Percentiles rank a stretch among this genome's conserved stretches.
These are phyloP conservation scores for Cicer pinnatifidum DNA, from an alignment of 306 rosid genomes.

Conservation along the genomic window DNA sequence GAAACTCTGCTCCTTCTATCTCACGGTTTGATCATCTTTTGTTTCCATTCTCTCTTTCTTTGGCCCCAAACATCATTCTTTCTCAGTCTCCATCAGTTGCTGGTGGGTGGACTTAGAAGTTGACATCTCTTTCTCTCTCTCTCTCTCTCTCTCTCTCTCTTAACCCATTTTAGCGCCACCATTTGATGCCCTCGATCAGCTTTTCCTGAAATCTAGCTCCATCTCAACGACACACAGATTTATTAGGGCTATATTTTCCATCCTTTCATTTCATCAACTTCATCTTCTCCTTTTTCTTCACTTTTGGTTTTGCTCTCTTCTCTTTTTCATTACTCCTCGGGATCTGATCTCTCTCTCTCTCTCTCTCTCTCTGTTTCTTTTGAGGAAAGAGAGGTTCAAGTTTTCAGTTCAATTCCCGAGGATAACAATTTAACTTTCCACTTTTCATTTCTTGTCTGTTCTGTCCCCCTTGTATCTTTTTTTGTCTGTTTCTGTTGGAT, in stretches of 20 bases:
- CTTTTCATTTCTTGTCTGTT: constrained; percentile 41
- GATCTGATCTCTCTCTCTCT: constrained; percentile 63
- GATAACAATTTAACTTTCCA: constrained; percentile 42
- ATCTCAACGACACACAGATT: constrained; percentile 49
- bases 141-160: constrained; percentile 49
- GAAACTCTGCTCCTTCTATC: constrained; percentile 14
- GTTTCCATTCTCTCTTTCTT: constrained; percentile 26
- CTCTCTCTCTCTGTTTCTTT: constrained; percentile 1
- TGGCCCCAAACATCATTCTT: constrained; percentile 47
- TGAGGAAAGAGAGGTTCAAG: not conserved
- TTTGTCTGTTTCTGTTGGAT: constrained; percentile 48
- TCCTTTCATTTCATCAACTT: constrained; percentile 38
- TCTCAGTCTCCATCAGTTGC: constrained; percentile 72
- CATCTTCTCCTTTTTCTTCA: constrained; percentile 13
- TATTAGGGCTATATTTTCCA: constrained; percentile 59
- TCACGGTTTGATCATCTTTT: constrained; percentile 48
- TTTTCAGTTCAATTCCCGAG: constrained; percentile 65
- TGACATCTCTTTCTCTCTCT: constrained; percentile 47
- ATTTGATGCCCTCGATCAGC: constrained; percentile 51
- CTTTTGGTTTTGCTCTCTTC: constrained; percentile 22
- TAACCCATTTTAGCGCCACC: constrained; percentile 78
- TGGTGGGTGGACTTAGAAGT: constrained; percentile 66
- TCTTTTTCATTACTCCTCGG: constrained; percentile 56
- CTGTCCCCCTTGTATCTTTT: constrained; percentile 41
- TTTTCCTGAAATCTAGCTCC: constrained; percentile 77